Conservation (phyloP, 1,284 basidiomycete species). For the Apiotrichum siamense region DNA sequence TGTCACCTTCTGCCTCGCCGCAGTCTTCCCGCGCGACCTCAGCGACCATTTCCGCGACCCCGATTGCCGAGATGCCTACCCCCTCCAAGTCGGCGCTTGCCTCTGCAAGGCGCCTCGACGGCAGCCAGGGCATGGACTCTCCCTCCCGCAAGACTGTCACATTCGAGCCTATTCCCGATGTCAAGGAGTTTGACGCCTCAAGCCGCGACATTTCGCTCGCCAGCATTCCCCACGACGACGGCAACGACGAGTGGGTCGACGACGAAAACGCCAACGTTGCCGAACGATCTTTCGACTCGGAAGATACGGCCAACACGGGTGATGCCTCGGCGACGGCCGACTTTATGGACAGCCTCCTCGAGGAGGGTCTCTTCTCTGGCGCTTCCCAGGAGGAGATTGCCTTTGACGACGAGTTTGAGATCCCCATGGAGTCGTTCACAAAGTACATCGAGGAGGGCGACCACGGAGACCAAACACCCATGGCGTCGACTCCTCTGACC, state of each 20-base stretch:
- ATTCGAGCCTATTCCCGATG: conserved; percentile 77
- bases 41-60: conserved; percentile 20
- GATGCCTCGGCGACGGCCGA: conserved; percentile 44
- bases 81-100: conserved; percentile 64
- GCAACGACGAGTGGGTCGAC: conserved; percentile 1
- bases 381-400: conserved; percentile 29
- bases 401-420: conserved; percentile 32
- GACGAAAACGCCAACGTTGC: background rate
- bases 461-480: conserved; percentile 15
- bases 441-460: conserved; percentile 8
- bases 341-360: conserved; percentile 45
- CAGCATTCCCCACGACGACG: conserved; percentile 24
- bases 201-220: conserved; percentile 52
- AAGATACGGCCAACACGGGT: conserved; percentile 3
- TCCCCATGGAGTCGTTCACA: conserved; percentile 18
- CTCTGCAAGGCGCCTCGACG: conserved; percentile 66
- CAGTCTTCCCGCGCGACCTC: conserved; percentile 22
- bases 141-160: conserved; percentile 70
- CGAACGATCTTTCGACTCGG: conserved; percentile 7
- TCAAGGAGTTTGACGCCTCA: conserved; percentile 73
- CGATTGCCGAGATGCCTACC: conserved; percentile 24
- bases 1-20: conserved; percentile 36
- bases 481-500: conserved; percentile 29
- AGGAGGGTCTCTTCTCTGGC: conserved; percentile 44
- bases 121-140: conserved; percentile 49